These are phyloP conservation scores for Danielozyma ontarioensis DNA, from an alignment of 805 yeast species.

Conservation along the genomic window DNA sequence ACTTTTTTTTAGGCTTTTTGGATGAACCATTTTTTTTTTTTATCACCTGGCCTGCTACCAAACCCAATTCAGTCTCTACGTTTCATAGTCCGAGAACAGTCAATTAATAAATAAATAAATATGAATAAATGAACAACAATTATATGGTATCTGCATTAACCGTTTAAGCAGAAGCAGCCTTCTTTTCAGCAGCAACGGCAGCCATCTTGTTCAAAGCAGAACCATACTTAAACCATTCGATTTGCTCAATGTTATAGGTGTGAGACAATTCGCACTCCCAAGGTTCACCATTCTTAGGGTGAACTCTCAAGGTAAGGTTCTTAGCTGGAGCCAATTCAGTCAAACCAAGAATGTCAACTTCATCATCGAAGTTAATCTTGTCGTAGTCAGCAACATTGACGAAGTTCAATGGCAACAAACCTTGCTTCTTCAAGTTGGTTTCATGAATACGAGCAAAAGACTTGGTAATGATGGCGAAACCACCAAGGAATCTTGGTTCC, in stretches of 20 bases:
- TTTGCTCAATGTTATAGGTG: slow-evolving; percentile 94
- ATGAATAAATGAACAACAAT: slow-evolving; percentile 5
- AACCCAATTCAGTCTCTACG: too few relatives aligned
- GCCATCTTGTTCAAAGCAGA: slow-evolving; percentile 98
- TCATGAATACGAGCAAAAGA: slow-evolving; percentile 99
- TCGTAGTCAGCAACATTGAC: slow-evolving; percentile 87
- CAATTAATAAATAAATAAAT: slow-evolving; percentile 3
- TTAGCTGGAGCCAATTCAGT: slow-evolving; percentile 89
- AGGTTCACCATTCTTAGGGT: slow-evolving; percentile 62
- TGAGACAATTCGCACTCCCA: slow-evolving; percentile 93
- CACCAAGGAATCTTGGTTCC: slow-evolving; percentile 99
- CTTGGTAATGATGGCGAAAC: slow-evolving; percentile 94
- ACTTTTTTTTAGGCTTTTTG: slow-evolving; percentile 1
- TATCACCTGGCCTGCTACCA: too few relatives aligned
- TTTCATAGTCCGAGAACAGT: too few relatives aligned
- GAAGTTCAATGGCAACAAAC: slow-evolving; percentile 95
- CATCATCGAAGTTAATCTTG: slow-evolving; percentile 87
- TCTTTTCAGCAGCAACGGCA: slow-evolving; percentile 11
- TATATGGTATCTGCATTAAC: too few relatives aligned
- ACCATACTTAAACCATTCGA: slow-evolving; percentile 98
- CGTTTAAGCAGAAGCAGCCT: slow-evolving; percentile 2
- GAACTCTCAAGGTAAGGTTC: slow-evolving; percentile 72
- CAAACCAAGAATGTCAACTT: slow-evolving; percentile 81
- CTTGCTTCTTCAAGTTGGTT: slow-evolving; percentile 99
- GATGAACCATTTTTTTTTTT: background rate